phyloP scores from a whole-genome alignment of 768 basidiomycete genomes.

The Phylloporus rhodoxanthus region DNA sequence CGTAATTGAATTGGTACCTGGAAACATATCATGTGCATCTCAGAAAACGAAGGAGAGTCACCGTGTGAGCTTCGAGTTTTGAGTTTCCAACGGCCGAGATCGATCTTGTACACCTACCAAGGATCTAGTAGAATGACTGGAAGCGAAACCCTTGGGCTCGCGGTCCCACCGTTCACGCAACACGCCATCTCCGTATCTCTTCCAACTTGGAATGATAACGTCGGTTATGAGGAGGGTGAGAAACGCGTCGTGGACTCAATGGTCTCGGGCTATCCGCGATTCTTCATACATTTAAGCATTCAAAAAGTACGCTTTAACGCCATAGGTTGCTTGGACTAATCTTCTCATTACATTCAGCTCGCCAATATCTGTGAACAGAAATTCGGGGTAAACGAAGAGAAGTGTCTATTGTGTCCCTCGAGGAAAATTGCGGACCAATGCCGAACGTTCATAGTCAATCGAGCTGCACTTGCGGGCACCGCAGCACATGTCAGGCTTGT shows the following conservation, averaged over 20 bases:
- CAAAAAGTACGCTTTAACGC: constrained; percentile 56
- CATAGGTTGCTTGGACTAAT: neutral
- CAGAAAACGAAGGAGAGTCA: neutral
- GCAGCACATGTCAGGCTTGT: constrained; percentile 51
- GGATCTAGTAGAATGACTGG: constrained; percentile 8
- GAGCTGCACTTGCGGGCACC: constrained; percentile 38
- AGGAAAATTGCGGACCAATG: constrained; percentile 68
- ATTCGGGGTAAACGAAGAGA: constrained; percentile 67
- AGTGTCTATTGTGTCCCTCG: constrained; percentile 75
- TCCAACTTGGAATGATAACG: constrained; percentile 86
- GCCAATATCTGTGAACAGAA: constrained; percentile 69
- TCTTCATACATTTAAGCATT: constrained; percentile 86
- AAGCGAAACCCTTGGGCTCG: constrained; percentile 35
- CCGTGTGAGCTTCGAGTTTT: neutral
- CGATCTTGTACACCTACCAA: neutral
- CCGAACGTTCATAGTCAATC: constrained; percentile 60
- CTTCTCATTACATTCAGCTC: constrained; percentile 46
- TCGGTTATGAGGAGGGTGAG: constrained; percentile 88
- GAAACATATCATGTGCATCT: too few relatives aligned
- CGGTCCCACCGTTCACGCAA: constrained; percentile 63
- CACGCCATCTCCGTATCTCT: constrained; percentile 96
- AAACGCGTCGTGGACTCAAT: constrained; percentile 71
- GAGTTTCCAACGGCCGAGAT: neutral
- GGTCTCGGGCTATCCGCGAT: constrained; percentile 90
- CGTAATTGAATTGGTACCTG: neutral